phyloP scores from a whole-genome alignment of 345 rosid species.

The Brassica cretica region DNA sequence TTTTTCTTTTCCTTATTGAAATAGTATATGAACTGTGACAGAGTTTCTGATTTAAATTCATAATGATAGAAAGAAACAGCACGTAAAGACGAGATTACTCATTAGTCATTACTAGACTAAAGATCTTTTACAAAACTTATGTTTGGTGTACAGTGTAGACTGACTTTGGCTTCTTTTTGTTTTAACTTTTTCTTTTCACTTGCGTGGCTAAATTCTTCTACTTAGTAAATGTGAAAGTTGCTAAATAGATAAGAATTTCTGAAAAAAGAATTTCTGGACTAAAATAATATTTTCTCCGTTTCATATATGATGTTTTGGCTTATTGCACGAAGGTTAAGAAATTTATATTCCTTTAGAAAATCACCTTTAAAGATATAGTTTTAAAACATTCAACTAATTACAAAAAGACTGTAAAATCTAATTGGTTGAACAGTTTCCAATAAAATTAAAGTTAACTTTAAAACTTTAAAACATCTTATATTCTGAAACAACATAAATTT shows the following conservation, averaged over 20 bases:
- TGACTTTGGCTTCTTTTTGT: not conserved
- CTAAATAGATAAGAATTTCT: not conserved
- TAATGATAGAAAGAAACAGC: not conserved
- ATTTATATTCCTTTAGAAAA: too few relatives aligned
- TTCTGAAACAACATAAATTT: too few relatives aligned
- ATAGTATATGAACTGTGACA: not conserved
- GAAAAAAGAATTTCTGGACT: not conserved
- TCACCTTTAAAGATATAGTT: too few relatives aligned
- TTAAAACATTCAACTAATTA: too few relatives aligned
- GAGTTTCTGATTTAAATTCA: slow-evolving; percentile 1
- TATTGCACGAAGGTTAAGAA: too few relatives aligned
- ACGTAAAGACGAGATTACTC: slow-evolving; percentile 20
- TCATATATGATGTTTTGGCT: too few relatives aligned
- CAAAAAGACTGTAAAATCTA: too few relatives aligned
- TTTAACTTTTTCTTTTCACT: not conserved
- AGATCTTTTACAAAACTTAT: slow-evolving; percentile 22
- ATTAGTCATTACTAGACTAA: slow-evolving; percentile 9
- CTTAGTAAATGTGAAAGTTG: slow-evolving; percentile 26
- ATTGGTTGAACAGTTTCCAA: too few relatives aligned
- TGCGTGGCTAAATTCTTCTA: slow-evolving; percentile 3
- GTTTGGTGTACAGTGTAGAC: slow-evolving; percentile 2
- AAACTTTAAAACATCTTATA: too few relatives aligned
- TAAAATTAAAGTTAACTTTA: too few relatives aligned
- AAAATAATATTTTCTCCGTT: too few relatives aligned
- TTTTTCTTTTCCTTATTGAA: not conserved